Percentiles rank a stretch among this genome's conserved stretches.
phyloP scores from a whole-genome alignment of 371 early-diverging fungal species.

The Saksenaea oblongispora region DNA sequence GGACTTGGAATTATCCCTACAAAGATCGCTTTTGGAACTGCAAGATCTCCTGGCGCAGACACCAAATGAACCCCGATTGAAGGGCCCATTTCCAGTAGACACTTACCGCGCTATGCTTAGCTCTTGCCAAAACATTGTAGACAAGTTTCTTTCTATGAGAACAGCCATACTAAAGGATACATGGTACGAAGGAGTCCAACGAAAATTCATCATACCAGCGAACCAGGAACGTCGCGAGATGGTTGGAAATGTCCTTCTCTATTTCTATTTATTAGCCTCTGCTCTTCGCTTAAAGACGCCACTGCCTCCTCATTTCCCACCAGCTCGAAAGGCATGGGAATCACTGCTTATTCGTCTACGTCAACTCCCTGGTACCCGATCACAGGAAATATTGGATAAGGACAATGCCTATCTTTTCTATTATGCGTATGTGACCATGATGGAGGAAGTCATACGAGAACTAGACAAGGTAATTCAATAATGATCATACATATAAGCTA shows the following conservation, averaged over 20 bases:
- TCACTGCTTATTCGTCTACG: constrained; percentile 47
- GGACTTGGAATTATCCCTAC: constrained; percentile 73
- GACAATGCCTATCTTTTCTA: constrained; percentile 74
- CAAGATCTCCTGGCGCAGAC: constrained; percentile 67
- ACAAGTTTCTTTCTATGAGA: constrained; percentile 73
- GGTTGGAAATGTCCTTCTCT: constrained; percentile 72
- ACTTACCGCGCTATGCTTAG: constrained; percentile 68
- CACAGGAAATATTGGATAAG: constrained; percentile 46
- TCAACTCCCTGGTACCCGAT: constrained; percentile 50
- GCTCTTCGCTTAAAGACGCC: constrained; percentile 81
- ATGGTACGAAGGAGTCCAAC: constrained; percentile 56
- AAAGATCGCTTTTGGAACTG: constrained; percentile 63
- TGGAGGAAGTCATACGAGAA: constrained; percentile 82
- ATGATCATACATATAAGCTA: neutral
- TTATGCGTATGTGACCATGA: constrained; percentile 77
- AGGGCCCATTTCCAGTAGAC: constrained; percentile 76
- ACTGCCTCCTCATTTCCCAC: constrained; percentile 82
- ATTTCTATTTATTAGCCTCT: constrained; percentile 80
- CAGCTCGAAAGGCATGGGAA: constrained; percentile 56
- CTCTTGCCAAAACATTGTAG: constrained; percentile 76
- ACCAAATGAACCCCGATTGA: constrained; percentile 82
- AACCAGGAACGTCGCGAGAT: constrained; percentile 64
- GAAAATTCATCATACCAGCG: constrained; percentile 59
- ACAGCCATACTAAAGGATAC: constrained; percentile 64
- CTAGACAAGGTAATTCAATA: constrained; percentile 55